Base-by-base conservation (phyloP, 2,329 filamentous ascomycete species). In the Nigrospora sphaerica region DNA sequence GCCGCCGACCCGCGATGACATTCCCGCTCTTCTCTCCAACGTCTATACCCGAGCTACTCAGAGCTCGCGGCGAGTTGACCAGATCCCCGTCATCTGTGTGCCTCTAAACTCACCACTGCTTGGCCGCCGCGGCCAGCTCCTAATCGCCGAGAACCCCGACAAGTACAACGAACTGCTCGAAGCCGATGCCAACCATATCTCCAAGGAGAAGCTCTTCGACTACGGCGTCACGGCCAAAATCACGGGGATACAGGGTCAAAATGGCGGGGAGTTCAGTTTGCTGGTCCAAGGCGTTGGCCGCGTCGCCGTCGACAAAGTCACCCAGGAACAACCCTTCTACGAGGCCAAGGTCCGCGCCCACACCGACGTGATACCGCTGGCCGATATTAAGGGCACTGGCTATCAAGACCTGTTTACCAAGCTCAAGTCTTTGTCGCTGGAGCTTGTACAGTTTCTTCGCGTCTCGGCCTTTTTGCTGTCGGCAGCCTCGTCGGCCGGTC, bases 241-340 rank as follows among this genome's bases (percentile, higher is more conserved):
- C 54, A 78, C 83, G 47, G 86, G 85, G 44, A 83, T 92, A 40
- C 86, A 92, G 63, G 86, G 87, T 28, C 78, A 82, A 46, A 81
- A 82, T 40, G 81, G 82, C 12, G 80, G 83, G 31, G 86, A 96
- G 61, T 84, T 95, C 58, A 84, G 83, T 47, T 68, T 98, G 44
- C 76, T 95, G 6, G 89, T 98, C 2, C 90, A 97, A 64, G 93
- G 93, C 14, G 75, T 88, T 16, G 77, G 84, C 52, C 79, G 93
- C 36, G 83, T 96, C 52, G 79, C 80, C 51, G 69, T 96, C 33
- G 85, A 89, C 44, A 83, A 81, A 58, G 68, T 93, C 41, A 76
- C 80, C 34, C 84, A 88, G 61, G 88, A 95, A 53, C 78, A 83
- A 45, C 88, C 90, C 2, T 95, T 87, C 62, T 90, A 95, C 55